Evolutionary conservation across 208 protist genomes (phyloP).

Genomic region (Trypanosoma congolense): DNA sequence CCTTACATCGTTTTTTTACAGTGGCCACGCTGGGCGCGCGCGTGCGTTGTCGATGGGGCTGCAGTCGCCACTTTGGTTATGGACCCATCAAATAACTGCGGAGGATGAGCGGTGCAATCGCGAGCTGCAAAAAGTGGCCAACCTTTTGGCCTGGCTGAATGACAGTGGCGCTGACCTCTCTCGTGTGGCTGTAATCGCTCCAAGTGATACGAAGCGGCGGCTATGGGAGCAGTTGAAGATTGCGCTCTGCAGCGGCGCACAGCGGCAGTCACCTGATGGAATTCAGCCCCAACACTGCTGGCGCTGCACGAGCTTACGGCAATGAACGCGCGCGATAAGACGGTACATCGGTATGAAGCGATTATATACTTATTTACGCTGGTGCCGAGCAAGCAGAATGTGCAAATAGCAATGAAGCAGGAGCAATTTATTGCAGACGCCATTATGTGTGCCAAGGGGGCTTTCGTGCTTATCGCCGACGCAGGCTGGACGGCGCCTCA

Average conservation of each 20-base stretch:
- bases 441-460: conserved; percentile 39
- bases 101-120: conserved; percentile 26
- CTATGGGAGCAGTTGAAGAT: conserved; percentile 19
- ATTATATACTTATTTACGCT: conserved; percentile 67
- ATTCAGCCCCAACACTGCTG: conserved; percentile 38
- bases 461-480: conserved; percentile 72
- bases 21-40: conserved; percentile 20
- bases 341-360: conserved; percentile 50
- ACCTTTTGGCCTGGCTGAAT: conserved; percentile 67
- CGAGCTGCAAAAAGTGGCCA: conserved; percentile 39
- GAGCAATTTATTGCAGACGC: conserved; percentile 49
- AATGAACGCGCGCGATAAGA: conserved; percentile 54
- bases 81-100: conserved; percentile 49
- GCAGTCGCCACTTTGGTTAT: conserved; percentile 78
- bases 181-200: conserved; percentile 59
- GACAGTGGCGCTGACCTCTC: conserved; percentile 41
- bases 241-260: not conserved
- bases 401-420: conserved; percentile 29
- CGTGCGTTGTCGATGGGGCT: conserved; percentile 46
- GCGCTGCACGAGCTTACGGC: conserved; percentile 74
- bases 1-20: conserved; percentile 72
- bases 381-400: conserved; percentile 18
- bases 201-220: conserved; percentile 41
- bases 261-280: conserved; percentile 5
- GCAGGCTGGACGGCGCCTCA: conserved; percentile 60